Base-by-base conservation (phyloP, 2,329 filamentous ascomycete genomes). In the Penicillium sumatraense region DNA sequence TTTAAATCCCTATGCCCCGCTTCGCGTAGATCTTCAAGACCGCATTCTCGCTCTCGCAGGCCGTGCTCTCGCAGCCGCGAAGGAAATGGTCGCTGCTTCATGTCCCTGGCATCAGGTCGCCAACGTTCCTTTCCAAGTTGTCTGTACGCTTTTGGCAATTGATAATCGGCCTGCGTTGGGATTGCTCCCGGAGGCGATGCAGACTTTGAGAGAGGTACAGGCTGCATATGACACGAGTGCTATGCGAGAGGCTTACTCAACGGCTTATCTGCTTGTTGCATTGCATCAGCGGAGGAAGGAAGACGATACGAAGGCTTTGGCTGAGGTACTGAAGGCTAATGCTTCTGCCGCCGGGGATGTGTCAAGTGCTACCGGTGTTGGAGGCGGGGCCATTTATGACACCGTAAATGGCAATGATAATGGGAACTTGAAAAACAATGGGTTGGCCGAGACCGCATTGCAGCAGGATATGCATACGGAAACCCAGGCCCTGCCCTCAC, bases 41-140 rank as follows among this genome's bases (percentile, higher is more conserved):
- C 73, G 75, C 7, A 75, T 85, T 10, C 74, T 85, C 3, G 69
- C 68, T 0, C 70, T 85, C 3, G 74, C 78, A 0, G 51, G 46
- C 2, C 72, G 75, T 3, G 81, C 78, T 0, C 75, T 85, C 9
- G 70, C 73, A 20, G 80, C 80, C 0, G 80, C 83, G 0, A 73
- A 77, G 5, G 68, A 67, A 5, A 78, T 85, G 64, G 70, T 81
- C 0, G 71, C 75, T 2, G 67, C 70, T 9, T 72, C 73, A 11
- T 72, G 74, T 2, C 83, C 83, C 0, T 86, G 83, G 83, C 84
- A 86, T 60, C 83, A 86, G 54, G 78, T 83, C 42, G 82, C 81
- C 24, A 85, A 86, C 46, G 80, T 86, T 0, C 83, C 83, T 0
- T 86, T 86, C 57, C 83, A 86, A 50, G 78, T 83, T 0, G 75